A percentile compares a stretch with the other conserved stretches of the same genome.
Conservation (phyloP, 2,329 filamentous ascomycete species). For the Aspergillus pseudoterreus region DNA sequence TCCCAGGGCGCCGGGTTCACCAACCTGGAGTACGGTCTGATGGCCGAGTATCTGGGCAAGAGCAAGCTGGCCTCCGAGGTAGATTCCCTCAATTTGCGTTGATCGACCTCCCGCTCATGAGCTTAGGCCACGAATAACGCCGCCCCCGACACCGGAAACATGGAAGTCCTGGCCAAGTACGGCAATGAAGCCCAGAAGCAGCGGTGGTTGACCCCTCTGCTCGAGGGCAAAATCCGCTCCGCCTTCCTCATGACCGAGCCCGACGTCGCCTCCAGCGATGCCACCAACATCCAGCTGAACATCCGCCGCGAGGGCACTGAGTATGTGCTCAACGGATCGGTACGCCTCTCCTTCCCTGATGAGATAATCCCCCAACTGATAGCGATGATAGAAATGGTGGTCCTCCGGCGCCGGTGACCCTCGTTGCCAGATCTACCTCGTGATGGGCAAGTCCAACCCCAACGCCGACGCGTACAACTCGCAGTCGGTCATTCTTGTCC, state of each 20-base stretch:
- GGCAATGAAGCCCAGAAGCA: conserved; percentile 81
- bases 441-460: conserved; percentile 88
- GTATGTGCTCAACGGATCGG: conserved; percentile 84
- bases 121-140: conserved; percentile 74
- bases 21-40: conserved; percentile 94
- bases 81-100: neutral
- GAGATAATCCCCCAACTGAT: neutral
- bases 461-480: conserved; percentile 79
- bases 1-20: conserved; percentile 90
- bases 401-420: conserved; percentile 91
- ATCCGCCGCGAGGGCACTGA: conserved; percentile 81
- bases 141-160: conserved; percentile 89
- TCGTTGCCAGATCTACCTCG: conserved; percentile 87
- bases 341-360: conserved; percentile 38
- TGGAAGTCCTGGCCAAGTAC: conserved; percentile 92
- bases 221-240: conserved; percentile 80
- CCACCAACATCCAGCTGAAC: conserved; percentile 82
- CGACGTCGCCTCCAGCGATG: conserved; percentile 82
- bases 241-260: conserved; percentile 95
- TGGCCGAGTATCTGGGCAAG: conserved; percentile 93
- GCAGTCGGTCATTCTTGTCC: conserved; percentile 90
- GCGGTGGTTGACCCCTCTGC: conserved; percentile 74
- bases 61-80: conserved; percentile 74
- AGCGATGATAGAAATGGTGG: conserved; percentile 82
- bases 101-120: neutral